Conservation (phyloP, 176 grass and related monocot species). For the Triticum turgidum region DNA sequence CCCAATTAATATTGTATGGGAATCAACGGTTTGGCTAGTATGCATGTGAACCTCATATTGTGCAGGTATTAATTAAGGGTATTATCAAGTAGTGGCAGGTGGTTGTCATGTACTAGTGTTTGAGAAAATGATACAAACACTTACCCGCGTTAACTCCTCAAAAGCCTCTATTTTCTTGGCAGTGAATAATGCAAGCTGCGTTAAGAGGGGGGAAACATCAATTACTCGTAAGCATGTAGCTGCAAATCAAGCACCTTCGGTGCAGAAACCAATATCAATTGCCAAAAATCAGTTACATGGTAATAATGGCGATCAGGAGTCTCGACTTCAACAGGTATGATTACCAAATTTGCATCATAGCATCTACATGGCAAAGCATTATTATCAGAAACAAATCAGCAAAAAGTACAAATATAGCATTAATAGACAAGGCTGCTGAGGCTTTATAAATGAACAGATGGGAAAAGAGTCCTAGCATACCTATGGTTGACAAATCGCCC, state of each 20-base stretch:
- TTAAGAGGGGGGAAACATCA: conserved; percentile 12
- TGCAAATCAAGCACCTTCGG: not conserved
- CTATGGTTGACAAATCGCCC: conserved; percentile 84
- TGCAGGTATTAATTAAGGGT: not conserved
- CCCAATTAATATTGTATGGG: not conserved
- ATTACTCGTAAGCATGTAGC: conserved; percentile 3
- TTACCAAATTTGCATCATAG: conserved; percentile 70
- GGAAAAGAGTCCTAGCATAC: conserved; percentile 21
- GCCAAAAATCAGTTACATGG: conserved; percentile 47
- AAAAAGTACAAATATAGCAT: not conserved
- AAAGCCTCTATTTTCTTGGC: conserved; percentile 75
- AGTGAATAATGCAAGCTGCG: conserved; percentile 76
- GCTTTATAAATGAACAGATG: not conserved
- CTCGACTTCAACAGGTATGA: conserved; percentile 81
- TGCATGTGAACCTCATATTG: too few species aligned
- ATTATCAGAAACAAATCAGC: conserved; percentile 12
- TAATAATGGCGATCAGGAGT: conserved; percentile 78
- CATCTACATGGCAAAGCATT: conserved; percentile 50
- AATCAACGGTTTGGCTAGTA: too few species aligned
- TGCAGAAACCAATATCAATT: not conserved
- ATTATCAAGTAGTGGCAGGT: conserved; percentile 16
- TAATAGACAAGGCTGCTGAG: conserved; percentile 12
- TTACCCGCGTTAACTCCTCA: conserved; percentile 91
- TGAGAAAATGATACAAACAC: conserved; percentile 23
- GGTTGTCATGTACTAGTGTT: not conserved